Base-by-base conservation (phyloP, 768 basidiomycete species). In the Trametes cingulata region DNA sequence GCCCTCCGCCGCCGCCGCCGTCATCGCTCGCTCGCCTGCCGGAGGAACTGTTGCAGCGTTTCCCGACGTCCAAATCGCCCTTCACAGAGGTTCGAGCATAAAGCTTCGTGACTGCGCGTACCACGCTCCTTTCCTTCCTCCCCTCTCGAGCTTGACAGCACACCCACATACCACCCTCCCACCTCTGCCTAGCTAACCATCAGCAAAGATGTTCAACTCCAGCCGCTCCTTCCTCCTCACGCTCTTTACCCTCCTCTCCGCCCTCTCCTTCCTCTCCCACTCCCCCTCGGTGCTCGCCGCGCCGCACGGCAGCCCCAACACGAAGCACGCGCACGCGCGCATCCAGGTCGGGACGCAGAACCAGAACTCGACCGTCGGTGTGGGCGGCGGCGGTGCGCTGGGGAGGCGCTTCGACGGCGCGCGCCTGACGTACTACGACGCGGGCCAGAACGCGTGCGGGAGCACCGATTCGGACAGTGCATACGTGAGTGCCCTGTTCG, bases 391-490 rank as follows among this genome's bases (percentile, higher is more conserved):
- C 56, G 58, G 14, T 27, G 15, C 35, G 12, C 35, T 59, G 1
- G 40, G 33, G 17, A 65, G 54, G 57, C 60, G 66, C 6, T 58
- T 37, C 49, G 60, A 59, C 43, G 50, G 58, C 36, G 61, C 65
- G 6, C 58, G 63, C 20, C 62, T 65, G 58, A 68, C 62, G 24
- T 66, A 40, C 49, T 68, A 65, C 61, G 67, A 66, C 39, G 65
- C 61, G n/a, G 67, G 67, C 29, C 50, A 63, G 60, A 65, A 65
- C 52, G 67, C 67, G 14, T 68, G 67, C 52, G 67, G 67, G 14
- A 57, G 55, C 27, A 14, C 22, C 3, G 64, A 68, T 47, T 52
- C 58, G 8, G 45, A 52, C 50, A 59, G 37, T 19, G 63, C 64
- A 35, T 68, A 56, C 43, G 67, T 68, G 37, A 64, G 67, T 33